These are phyloP conservation scores for Schizothecium vesticola DNA, from an alignment of 495 filamentous ascomycete genomes.

Conservation along the genomic window DNA sequence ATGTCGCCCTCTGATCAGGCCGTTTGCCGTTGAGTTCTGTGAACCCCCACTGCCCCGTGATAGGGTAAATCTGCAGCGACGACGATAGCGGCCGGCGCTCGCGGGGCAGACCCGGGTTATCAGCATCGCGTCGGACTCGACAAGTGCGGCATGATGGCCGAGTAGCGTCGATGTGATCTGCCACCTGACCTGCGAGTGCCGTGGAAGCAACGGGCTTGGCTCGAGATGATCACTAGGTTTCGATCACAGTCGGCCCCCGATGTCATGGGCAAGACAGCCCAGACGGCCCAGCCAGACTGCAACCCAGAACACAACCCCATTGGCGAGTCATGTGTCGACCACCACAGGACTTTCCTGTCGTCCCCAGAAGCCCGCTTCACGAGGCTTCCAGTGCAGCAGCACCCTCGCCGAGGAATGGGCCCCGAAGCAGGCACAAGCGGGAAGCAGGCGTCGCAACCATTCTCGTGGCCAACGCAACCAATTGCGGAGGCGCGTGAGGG, in stretches of 20 bases:
- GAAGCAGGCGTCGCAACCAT: slow-evolving; percentile 6
- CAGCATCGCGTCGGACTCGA: neutral
- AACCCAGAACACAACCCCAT: neutral
- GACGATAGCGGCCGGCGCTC: neutral
- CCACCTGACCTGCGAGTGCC: neutral
- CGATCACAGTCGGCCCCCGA: neutral
- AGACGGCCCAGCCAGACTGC: neutral
- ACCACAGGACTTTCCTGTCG: neutral
- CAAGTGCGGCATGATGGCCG: neutral
- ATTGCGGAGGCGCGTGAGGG: slow-evolving; percentile 15
- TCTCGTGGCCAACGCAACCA: slow-evolving; percentile 8
- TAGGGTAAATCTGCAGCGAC: neutral
- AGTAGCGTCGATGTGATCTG: neutral
- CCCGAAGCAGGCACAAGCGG: slow-evolving; percentile 7
- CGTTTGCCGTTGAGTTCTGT: neutral
- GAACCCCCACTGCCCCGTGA: neutral
- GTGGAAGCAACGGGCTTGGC: neutral
- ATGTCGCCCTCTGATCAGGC: neutral
- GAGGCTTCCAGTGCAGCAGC: slow-evolving; percentile 7
- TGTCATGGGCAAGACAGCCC: neutral
- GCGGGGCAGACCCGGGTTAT: neutral
- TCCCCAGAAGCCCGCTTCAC: neutral
- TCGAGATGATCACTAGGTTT: neutral
- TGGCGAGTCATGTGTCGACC: slow-evolving; percentile 5
- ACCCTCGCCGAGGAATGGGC: neutral